Conservation (phyloP, 345 rosid genomes). For the Luvunga scandens region DNA sequence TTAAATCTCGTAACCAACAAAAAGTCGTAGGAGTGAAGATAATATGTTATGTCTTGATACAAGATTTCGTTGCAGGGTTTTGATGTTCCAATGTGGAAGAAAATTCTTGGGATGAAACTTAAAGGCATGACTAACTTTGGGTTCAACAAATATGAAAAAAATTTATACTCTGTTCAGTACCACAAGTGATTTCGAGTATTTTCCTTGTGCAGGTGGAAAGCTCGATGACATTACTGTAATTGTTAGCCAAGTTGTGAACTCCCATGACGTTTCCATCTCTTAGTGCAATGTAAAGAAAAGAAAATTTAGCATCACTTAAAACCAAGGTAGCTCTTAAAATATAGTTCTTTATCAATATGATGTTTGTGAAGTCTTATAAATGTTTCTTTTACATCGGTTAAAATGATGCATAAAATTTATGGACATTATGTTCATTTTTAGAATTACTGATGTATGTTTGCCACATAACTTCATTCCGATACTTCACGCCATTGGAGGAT, state of each 20-base stretch:
- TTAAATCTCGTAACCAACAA: neutral
- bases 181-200: slow-evolving; percentile 8
- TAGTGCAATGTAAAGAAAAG: neutral
- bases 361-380: neutral
- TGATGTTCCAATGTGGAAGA: slow-evolving; percentile 87
- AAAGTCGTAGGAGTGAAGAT: neutral
- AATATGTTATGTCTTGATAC: neutral
- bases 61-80: slow-evolving; percentile 47
- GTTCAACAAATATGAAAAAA: neutral
- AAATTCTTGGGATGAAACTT: slow-evolving; percentile 70
- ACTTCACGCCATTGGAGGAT: neutral
- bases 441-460: neutral
- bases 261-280: slow-evolving; percentile 4
- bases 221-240: slow-evolving; percentile 85
- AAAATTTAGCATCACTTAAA: neutral
- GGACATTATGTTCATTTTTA: neutral
- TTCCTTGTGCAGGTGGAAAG: slow-evolving; percentile 68
- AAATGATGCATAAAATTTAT: neutral
- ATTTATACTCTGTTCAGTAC: neutral
- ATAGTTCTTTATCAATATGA: neutral
- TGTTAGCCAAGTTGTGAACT: slow-evolving; percentile 51
- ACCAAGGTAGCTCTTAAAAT: neutral
- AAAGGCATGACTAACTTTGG: slow-evolving; percentile 39
- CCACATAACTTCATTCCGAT: neutral
- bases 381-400: neutral